Evolutionary conservation across 306 rosid genomes (phyloP).

Genomic region (Vigna mungo): DNA sequence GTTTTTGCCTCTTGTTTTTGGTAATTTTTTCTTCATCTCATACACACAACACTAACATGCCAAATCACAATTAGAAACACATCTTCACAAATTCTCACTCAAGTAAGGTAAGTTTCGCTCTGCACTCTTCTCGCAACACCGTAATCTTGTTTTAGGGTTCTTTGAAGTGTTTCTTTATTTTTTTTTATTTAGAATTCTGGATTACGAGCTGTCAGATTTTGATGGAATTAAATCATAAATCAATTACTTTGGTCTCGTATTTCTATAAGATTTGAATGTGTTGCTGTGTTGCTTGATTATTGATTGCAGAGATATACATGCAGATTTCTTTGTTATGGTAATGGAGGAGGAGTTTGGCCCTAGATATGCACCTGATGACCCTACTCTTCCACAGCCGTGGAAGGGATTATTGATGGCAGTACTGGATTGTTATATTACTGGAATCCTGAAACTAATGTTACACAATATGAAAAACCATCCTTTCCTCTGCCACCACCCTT

Average conservation of each 20-base stretch:
- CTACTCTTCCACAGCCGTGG: slow-evolving; percentile 91
- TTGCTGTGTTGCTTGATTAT: slow-evolving; percentile 17
- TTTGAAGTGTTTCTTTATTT: not conserved
- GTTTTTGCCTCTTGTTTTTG: not conserved
- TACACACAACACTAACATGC: not conserved
- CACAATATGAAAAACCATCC: slow-evolving; percentile 86
- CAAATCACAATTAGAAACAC: not conserved
- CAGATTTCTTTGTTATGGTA: slow-evolving; percentile 52
- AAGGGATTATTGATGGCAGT: slow-evolving; percentile 95
- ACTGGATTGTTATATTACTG: slow-evolving; percentile 83
- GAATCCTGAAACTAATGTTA: slow-evolving; percentile 93
- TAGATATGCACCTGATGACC: slow-evolving; percentile 94
- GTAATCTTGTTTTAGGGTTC: slow-evolving; percentile 28
- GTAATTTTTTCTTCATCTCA: not conserved
- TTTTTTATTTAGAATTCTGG: not conserved
- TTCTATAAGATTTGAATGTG: slow-evolving; percentile 6
- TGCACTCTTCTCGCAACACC: not conserved
- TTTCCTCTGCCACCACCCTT: slow-evolving; percentile 39
- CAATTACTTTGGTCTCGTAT: not conserved
- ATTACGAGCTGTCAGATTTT: not conserved
- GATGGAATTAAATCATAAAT: not conserved
- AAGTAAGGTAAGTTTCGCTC: slow-evolving; percentile 3
- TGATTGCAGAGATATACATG: too few relatives aligned
- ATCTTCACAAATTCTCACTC: not conserved
- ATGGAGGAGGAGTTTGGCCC: slow-evolving; percentile 83